Base-by-base conservation (phyloP, 2,329 filamentous ascomycete genomes). In the Rhexocercosporidium sp. region DNA sequence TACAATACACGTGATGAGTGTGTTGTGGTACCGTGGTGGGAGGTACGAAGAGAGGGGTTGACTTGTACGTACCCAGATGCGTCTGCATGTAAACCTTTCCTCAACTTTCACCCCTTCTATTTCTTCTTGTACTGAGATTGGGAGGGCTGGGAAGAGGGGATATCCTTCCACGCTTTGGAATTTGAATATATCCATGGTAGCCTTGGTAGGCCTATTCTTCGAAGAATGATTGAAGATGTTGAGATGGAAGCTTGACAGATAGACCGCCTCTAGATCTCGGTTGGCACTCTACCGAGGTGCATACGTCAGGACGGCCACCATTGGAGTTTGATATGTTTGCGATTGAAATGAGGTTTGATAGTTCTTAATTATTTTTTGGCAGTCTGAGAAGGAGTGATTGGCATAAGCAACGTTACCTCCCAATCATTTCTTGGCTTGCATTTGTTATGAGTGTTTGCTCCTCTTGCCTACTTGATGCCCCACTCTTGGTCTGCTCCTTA, bases 41-140 rank as follows among this genome's bases (percentile, higher is more conserved):
- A n/a, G 37, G 51, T 39, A 63, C 7, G 39, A 37, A 12, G 29
- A 31, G 20, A 47, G 22, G 44, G 9, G 22, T 51, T 31, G 29
- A 9, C 9, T 37, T 37, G 34, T 6, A 37, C 34, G 34, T 37
- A 69, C 68, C 68, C 68, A 69, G 51, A 67, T 63, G 49, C 47
- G 46, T 54, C 18, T 53, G 25, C 61, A 63, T 7, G 61, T 53
- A 3, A 18, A 29, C 46, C 8, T 29, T 20, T 34, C 47, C 22
- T 25, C 61, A 56, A 37, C 34, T 46, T 63, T 20, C 34, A 25
- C 8, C 34, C 29, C 39, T n/a, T 22, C 22, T 11, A 39, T 29
- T 18, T 11, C 20, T 8, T 53, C 3, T 31, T 31, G 8, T 11
- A 37, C 34, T 37, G 34, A 37, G 16, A 27, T 56, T 18, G 37